Evolutionary conservation across 1,284 basidiomycete genomes (phyloP).

Genomic region (Athelia psychrophila): DNA sequence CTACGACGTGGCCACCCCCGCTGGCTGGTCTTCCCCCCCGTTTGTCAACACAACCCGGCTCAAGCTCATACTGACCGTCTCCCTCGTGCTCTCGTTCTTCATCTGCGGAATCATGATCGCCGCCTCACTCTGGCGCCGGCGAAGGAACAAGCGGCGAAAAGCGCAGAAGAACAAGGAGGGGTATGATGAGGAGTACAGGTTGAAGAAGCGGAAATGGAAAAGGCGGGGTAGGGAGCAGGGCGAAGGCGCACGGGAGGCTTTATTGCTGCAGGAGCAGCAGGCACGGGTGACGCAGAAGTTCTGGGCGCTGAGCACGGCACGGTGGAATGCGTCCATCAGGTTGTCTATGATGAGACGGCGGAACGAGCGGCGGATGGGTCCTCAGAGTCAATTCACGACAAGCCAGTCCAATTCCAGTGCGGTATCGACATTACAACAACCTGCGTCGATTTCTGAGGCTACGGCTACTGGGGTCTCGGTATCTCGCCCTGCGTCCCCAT

Average conservation of each 20-base stretch:
- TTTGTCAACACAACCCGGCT: not conserved
- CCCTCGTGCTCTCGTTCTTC: constrained; percentile 54
- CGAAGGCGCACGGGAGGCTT: constrained; percentile 22
- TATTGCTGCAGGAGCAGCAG: constrained; percentile 38
- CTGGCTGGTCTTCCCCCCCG: not conserved
- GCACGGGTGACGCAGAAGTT: constrained; percentile 48
- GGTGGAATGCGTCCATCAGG: constrained; percentile 61
- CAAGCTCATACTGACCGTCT: constrained; percentile 53
- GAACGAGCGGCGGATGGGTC: constrained; percentile 27
- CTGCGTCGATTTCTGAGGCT: not conserved
- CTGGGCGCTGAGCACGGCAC: constrained; percentile 58
- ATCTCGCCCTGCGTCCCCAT: not conserved
- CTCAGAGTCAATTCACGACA: not conserved
- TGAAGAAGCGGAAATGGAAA: constrained; percentile 20
- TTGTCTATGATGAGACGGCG: constrained; percentile 54
- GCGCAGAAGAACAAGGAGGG: constrained; percentile 22
- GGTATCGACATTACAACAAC: not conserved
- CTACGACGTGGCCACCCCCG: constrained; percentile 11
- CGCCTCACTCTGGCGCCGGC: constrained; percentile 60
- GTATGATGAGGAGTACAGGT: constrained; percentile 14
- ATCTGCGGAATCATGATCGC: constrained; percentile 55
- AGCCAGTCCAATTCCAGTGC: not conserved
- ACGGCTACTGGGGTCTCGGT: not conserved
- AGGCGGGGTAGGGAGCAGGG: constrained; percentile 14
- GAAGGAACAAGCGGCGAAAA: constrained; percentile 26